Base-by-base conservation (phyloP, 805 yeast species). In the Brettanomyces bruxellensis region DNA sequence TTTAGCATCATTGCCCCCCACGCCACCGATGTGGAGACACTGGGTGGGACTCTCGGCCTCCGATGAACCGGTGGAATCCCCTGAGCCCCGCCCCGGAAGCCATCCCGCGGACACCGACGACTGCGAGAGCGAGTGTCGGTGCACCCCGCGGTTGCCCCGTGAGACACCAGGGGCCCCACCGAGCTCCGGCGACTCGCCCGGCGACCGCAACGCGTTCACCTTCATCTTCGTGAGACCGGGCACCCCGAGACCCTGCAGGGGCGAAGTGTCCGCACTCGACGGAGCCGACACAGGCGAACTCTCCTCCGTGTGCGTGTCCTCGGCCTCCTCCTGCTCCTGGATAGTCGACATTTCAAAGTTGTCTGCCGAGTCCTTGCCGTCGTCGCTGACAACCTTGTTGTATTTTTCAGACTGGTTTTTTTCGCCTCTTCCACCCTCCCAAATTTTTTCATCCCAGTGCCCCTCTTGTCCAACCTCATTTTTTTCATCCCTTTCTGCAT, bases 281-380 rank as follows among this genome's bases (percentile, higher is more conserved):
- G 51, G 39, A 14, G 43, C 38, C 22, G 9, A 25, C 13, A 38
- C 13, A 3, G 45, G 23, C 28, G 49, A 34, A 6, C 56, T 44
- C 8, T 56, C 59, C 14, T 60, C 66, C 12, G 41, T 25, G 25
- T 38, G 41, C n/a, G 23, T 18, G 25, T 38, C 41, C 7, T 38
- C 41, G 22, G 52, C 47, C 40, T 63, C 66, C 4, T 61, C 55
- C n/a, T 54, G 63, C 47, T 65, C 69, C 35, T 62, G 62, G 44
- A 65, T 65, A 6, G 66, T 58, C 22, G 59, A 53, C 68, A 65
- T 65, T 41, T 64, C 64, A 25, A 48, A 45, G 12, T 34, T 7
- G 25, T 36, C 23, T 28, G 32, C 32, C 11, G 32, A 28, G 9
- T 28, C 32, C 7, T 28, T 9, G 32, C 32, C 3, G 9, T 28